These are phyloP conservation scores for Daldinia decipiens DNA, from an alignment of 495 filamentous ascomycete genomes.

Conservation along the genomic window DNA sequence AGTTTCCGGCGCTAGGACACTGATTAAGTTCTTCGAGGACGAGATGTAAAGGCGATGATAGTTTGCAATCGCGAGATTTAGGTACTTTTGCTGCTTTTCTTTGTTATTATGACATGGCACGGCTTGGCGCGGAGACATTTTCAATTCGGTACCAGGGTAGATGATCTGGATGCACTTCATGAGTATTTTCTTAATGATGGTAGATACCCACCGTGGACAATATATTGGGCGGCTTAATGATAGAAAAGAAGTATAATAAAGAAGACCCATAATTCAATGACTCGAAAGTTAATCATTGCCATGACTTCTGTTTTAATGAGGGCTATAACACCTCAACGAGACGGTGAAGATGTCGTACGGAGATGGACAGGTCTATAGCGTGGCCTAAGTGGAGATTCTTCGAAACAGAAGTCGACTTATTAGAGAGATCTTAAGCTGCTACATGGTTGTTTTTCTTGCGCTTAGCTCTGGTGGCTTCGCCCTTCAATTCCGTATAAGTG, in stretches of 20 bases:
- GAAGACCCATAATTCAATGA: neutral
- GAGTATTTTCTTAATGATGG: conserved; percentile 20
- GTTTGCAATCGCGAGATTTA: neutral
- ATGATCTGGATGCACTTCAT: conserved; percentile 27
- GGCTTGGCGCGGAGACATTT: conserved; percentile 4
- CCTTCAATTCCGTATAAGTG: conserved; percentile 22
- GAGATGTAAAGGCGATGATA: conserved; percentile 52
- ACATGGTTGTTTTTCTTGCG: neutral
- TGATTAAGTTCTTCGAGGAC: conserved; percentile 87
- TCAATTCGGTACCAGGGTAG: conserved; percentile 27
- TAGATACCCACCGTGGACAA: conserved; percentile 37
- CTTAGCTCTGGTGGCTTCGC: neutral
- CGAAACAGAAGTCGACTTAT: neutral
- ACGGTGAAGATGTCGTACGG: too few species aligned
- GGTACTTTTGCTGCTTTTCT: conserved; percentile 4
- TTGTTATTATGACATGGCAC: conserved; percentile 6
- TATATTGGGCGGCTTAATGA: conserved; percentile 10
- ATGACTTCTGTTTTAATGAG: neutral
- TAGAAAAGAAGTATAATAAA: conserved; percentile 5
- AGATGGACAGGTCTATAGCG: too few species aligned
- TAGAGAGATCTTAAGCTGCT: neutral
- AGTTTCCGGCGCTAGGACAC: conserved; percentile 75
- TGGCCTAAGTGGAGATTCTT: neutral
- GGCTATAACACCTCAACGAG: neutral
- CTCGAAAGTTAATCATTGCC: neutral